Evolutionary conservation across 768 basidiomycete genomes (phyloP).

Genomic region (Tremella yokohamensis): DNA sequence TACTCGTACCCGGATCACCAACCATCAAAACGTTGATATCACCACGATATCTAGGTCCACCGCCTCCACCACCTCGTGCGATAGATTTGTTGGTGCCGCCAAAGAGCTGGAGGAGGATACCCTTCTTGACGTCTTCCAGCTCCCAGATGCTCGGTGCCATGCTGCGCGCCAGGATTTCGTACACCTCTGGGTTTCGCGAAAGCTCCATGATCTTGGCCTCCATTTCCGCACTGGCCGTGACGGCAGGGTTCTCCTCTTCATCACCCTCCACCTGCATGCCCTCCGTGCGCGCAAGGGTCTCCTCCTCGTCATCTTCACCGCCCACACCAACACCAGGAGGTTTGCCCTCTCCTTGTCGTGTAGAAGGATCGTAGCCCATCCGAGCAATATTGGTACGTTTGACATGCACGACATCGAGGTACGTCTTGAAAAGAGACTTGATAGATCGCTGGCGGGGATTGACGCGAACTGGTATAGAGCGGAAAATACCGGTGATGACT

Average conservation of each 20-base stretch:
- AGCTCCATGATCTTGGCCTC: constrained; percentile 74
- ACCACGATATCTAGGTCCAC: constrained; percentile 92
- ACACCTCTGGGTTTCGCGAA: constrained; percentile 72
- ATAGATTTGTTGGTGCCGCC: constrained; percentile 98
- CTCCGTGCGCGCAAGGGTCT: constrained; percentile 52
- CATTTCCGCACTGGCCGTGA: constrained; percentile 60
- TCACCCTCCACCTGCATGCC: constrained; percentile 12
- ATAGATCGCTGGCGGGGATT: constrained; percentile 86
- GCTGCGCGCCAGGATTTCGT: constrained; percentile 75
- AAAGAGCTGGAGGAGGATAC: constrained; percentile 89
- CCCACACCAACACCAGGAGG: constrained; percentile 67
- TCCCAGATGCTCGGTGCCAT: constrained; percentile 95
- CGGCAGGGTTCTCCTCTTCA: constrained; percentile 39
- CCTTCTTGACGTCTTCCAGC: constrained; percentile 99
- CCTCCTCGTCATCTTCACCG: constrained; percentile 62
- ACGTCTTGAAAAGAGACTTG: constrained; percentile 96
- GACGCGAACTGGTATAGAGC: constrained; percentile 90
- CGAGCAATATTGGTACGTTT: constrained; percentile 63
- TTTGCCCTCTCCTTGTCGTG: constrained; percentile 60
- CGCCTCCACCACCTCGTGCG: constrained; percentile 84
- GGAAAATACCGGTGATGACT: constrained; percentile 85
- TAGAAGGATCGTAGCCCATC: constrained; percentile 74
- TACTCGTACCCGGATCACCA: constrained; percentile 98
- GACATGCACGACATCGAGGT: constrained; percentile 90
- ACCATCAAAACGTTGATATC: constrained; percentile 97